Evolutionary conservation across 768 basidiomycete genomes (phyloP), one percentile per base, ranked within the genome.

Genomic region (Lyophyllum semitale): DNA sequence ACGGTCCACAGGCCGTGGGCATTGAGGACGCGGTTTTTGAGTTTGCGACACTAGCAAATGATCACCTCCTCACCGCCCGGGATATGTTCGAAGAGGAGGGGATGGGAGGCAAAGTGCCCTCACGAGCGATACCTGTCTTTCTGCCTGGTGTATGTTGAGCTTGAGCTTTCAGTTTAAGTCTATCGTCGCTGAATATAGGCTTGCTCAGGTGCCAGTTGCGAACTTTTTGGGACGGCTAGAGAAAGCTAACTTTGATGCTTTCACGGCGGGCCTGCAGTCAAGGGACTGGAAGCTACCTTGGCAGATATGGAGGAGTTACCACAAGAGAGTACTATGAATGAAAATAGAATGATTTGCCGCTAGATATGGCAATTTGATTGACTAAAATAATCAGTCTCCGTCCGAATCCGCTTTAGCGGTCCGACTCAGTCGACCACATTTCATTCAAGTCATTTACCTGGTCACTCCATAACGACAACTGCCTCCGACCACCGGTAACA

Each of bases 11-110:
- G 9, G 84, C 85, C 41, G 69, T 79, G 44, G 88, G 84, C 1
- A 74, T 94, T 15, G 84, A 84, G 46, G 87, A 91, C 55, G 91
- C 92, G 0, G 88, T 91, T 26, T 95, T 83, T 64, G 90, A 93
- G 63, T 85, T 93, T 69, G 92, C 93, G 30, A 86, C 84, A 8
- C 67, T 87, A 22, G 92, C 89, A 26, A 88, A 92, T 69, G 90
- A 93, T 70, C 84, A 94, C 67, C 67, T 95, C 59, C 70, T 82
- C 54, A 89, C 89, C 2, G 90, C 91, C 17, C 82, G 89, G 17
- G 78, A 82, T 49, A 85, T 87, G 82, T 80, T 88, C 62, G 78
- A 81, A 57, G 75, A 80, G 40, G 76, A 76, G 40, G 75, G 66
- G 8, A 69, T 69, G 59, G 79, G 77, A 33, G 79, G 74, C 13